Percentiles rank a stretch among this genome's conserved stretches.
phyloP scores from a whole-genome alignment of 2,329 filamentous ascomycete genomes.

The Apiospora kogelbergensis region DNA sequence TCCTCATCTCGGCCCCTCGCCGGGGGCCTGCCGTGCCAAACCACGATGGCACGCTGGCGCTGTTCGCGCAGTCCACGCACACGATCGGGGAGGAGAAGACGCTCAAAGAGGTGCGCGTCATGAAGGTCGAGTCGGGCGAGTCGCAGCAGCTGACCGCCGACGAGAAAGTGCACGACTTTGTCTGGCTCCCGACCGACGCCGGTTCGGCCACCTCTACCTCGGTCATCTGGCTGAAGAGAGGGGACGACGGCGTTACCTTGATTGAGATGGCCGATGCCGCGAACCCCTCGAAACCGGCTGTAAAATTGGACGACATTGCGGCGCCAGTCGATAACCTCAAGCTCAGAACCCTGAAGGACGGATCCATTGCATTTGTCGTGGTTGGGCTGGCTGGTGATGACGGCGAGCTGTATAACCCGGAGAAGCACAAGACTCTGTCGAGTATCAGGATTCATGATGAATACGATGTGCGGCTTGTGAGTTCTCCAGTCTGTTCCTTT shows the following conservation, averaged over 20 bases:
- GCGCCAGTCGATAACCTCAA: constrained; percentile 34
- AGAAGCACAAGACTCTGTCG: constrained; percentile 23
- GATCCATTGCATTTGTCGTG: constrained; percentile 35
- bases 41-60: constrained; percentile 38
- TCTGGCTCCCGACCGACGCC: constrained; percentile 34
- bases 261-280: constrained; percentile 29
- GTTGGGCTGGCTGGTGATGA: constrained; percentile 32
- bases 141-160: constrained; percentile 27
- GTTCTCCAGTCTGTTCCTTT: constrained; percentile 14
- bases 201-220: constrained; percentile 18
- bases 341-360: constrained; percentile 33
- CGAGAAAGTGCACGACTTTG: constrained; percentile 31
- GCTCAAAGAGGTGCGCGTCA: constrained; percentile 32
- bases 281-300: constrained; percentile 20
- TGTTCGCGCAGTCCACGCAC: constrained; percentile 41
- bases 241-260: constrained; percentile 30
- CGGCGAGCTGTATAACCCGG: constrained; percentile 33
- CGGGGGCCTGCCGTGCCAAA: constrained; percentile 38
- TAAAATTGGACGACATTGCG: constrained; percentile 31
- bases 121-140: constrained; percentile 31
- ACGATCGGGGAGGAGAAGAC: constrained; percentile 29
- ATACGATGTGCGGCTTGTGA: constrained; percentile 33
- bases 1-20: constrained; percentile 30
- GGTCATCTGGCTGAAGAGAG: constrained; percentile 33
- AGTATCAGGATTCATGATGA: constrained; percentile 36